A percentile compares a stretch with the other conserved stretches of the same genome.
Evolutionary conservation across 169 alveolate genomes (phyloP).

Genomic region (Babesia ovata): DNA sequence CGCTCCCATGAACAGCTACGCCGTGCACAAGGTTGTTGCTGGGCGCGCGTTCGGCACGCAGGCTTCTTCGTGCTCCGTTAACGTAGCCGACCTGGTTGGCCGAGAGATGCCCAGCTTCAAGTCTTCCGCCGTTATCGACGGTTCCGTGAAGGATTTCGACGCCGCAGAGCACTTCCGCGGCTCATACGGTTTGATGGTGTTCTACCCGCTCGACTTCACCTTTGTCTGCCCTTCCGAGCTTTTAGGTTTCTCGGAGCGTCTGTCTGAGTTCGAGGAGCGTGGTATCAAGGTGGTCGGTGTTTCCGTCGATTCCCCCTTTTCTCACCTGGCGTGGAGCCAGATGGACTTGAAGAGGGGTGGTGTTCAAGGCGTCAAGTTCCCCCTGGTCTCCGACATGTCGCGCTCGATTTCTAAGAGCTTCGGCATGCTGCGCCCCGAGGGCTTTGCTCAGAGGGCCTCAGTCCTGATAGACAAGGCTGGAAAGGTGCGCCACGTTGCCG

Average conservation of each 20-base stretch:
- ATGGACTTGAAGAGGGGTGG: constrained; percentile 77
- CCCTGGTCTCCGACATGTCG: constrained; percentile 76
- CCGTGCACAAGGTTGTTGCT: neutral
- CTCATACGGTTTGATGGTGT: constrained; percentile 71
- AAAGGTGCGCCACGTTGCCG: constrained; percentile 73
- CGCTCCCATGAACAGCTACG: neutral
- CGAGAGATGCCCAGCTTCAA: constrained; percentile 67
- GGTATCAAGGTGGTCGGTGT: constrained; percentile 77
- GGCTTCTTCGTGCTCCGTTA: neutral
- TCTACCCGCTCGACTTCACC: constrained; percentile 80
- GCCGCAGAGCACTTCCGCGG: constrained; percentile 67
- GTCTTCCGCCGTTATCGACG: constrained; percentile 68
- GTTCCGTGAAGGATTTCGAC: constrained; percentile 66
- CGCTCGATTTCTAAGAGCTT: constrained; percentile 70
- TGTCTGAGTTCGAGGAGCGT: constrained; percentile 68
- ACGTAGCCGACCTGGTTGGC: constrained; percentile 59
- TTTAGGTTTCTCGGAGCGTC: constrained; percentile 74
- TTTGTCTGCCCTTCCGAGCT: constrained; percentile 83
- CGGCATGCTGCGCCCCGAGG: constrained; percentile 72
- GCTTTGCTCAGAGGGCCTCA: constrained; percentile 77
- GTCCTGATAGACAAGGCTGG: constrained; percentile 76
- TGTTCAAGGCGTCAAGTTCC: constrained; percentile 71
- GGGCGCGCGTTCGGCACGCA: constrained; percentile 20
- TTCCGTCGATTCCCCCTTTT: constrained; percentile 78
- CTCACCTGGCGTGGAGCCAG: constrained; percentile 80